Percentiles rank a stretch among this genome's conserved stretches.
These are phyloP conservation scores for Diaporthe citrichinensis DNA, from an alignment of 2,329 filamentous ascomycete species.

Conservation along the genomic window DNA sequence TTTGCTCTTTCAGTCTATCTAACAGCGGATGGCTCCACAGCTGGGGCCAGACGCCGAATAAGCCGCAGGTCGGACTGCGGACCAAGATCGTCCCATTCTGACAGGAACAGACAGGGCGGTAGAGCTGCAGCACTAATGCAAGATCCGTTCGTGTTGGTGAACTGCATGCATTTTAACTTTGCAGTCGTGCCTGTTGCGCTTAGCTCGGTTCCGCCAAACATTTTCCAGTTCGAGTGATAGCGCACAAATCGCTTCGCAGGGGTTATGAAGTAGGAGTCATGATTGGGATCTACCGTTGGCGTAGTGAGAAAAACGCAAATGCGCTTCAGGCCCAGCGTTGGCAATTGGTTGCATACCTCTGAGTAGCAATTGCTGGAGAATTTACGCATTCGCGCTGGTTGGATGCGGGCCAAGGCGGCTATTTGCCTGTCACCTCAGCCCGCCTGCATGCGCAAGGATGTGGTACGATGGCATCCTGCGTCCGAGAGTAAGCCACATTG, in stretches of 20 bases:
- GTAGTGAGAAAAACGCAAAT: no score
- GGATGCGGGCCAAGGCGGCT: conserved; percentile 15
- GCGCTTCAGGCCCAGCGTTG: not conserved
- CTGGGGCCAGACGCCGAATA: conserved; percentile 15
- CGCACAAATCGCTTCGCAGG: no score
- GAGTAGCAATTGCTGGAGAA: no score
- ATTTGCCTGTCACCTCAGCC: conserved; percentile 27
- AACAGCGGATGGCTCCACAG: not conserved
- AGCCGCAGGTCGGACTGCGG: conserved; percentile 12
- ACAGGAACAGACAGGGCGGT: not conserved
- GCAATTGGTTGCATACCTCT: no score
- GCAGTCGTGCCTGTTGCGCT: not conserved
- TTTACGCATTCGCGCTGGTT: not conserved
- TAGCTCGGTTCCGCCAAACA: not conserved
- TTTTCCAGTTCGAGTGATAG: not conserved
- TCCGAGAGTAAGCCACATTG: not conserved
- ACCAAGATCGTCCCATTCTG: conserved; percentile 19
- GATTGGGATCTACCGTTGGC: not conserved
- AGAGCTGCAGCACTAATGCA: conserved; percentile 12
- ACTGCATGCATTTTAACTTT: not conserved
- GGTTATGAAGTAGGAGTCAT: not conserved
- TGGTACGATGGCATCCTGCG: not conserved
- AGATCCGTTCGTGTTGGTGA: conserved; percentile 11
- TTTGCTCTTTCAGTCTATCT: not conserved
- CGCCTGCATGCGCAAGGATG: conserved; percentile 11